phyloP scores from a whole-genome alignment of 352 stramenopile species.

The Pilasporangium apinafurcum region DNA sequence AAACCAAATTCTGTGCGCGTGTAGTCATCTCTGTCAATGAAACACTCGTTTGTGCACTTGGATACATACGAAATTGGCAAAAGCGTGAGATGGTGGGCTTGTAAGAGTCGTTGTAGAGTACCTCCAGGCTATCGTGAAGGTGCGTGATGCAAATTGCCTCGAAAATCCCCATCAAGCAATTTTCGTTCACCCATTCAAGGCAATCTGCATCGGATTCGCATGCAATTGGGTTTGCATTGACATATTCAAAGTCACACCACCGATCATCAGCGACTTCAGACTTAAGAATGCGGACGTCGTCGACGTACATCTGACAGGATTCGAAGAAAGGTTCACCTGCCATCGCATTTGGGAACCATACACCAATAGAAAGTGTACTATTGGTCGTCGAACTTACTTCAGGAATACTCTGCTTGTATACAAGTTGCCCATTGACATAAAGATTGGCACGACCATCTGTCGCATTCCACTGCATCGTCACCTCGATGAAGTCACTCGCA shows the following conservation, averaged over 20 bases:
- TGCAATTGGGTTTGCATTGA: constrained; percentile 10
- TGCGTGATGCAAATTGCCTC: constrained; percentile 31
- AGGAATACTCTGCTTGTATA: constrained; percentile 20
- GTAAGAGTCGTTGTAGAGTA: background rate
- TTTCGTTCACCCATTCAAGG: constrained; percentile 23
- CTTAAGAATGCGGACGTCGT: constrained; percentile 50
- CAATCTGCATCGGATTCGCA: constrained; percentile 36
- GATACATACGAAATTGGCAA: constrained; percentile 29
- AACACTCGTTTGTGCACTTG: constrained; percentile 11
- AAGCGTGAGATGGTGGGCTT: constrained; percentile 7
- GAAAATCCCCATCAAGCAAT: constrained; percentile 64
- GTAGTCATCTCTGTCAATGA: constrained; percentile 19
- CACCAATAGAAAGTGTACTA: constrained; percentile 34
- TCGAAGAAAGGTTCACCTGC: constrained; percentile 50
- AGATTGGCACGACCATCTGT: constrained; percentile 47
- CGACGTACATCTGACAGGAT: constrained; percentile 38
- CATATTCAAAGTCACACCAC: constrained; percentile 56
- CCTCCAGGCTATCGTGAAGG: background rate
- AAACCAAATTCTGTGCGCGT: constrained; percentile 9
- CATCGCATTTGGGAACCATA: constrained; percentile 67
- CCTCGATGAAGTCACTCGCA: constrained; percentile 21
- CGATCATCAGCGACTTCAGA: constrained; percentile 40
- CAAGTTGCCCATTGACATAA: constrained; percentile 48
- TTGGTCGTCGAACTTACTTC: background rate
- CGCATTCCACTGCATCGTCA: constrained; percentile 64